These are phyloP conservation scores for Carnegiea gigantea DNA, from an alignment of 179 eudicot species.

Conservation along the genomic window DNA sequence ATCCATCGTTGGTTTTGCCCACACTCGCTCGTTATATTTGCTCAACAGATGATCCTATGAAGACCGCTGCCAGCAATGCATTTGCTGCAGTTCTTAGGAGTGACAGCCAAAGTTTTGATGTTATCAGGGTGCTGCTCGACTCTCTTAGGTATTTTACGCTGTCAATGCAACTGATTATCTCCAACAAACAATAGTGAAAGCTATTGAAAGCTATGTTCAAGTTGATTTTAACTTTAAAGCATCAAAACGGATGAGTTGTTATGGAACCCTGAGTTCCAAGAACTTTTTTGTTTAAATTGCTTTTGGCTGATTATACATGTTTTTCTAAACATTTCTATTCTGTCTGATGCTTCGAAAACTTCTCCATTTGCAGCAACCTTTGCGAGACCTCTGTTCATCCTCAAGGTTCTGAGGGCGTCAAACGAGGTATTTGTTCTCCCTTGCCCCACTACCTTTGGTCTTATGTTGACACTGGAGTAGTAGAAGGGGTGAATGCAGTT, in stretches of 20 bases:
- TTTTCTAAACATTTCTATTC: neutral
- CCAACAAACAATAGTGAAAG: neutral
- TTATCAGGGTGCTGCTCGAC: constrained; percentile 56
- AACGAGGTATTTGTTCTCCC: constrained; percentile 28
- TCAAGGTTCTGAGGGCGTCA: constrained; percentile 24
- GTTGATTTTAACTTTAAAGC: neutral
- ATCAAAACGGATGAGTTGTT: neutral
- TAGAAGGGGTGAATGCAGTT: neutral
- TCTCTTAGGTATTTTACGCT: constrained; percentile 51
- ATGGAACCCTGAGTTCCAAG: neutral
- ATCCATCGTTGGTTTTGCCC: constrained; percentile 56
- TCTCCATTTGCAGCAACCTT: constrained; percentile 43
- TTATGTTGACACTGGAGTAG: neutral
- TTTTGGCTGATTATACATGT: neutral
- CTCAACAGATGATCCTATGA: constrained; percentile 35
- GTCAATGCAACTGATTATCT: neutral
- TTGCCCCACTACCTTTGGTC: neutral
- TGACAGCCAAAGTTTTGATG: constrained; percentile 49
- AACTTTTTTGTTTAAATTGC: neutral
- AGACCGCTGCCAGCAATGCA: constrained; percentile 40
- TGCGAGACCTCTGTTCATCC: constrained; percentile 35
- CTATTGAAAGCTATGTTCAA: constrained; percentile 2
- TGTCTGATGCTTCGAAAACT: constrained; percentile 1
- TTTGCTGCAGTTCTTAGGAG: constrained; percentile 46
- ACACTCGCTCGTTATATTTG: constrained; percentile 46